Evolutionary conservation across 2,329 filamentous ascomycete genomes (phyloP).

Genomic region (Esteya vermicola): DNA sequence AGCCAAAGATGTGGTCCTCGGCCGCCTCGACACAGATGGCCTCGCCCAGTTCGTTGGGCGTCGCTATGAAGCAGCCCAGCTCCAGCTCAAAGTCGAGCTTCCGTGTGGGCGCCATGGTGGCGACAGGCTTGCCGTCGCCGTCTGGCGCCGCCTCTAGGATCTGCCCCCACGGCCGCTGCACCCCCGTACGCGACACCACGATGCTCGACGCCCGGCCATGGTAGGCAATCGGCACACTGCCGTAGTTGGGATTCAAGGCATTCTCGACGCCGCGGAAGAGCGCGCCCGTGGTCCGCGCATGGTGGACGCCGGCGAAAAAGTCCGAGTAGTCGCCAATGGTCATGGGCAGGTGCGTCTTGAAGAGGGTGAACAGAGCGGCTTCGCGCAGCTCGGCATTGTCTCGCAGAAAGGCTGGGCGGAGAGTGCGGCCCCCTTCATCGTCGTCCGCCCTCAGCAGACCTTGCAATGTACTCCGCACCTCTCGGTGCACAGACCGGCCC

Average conservation of each 20-base stretch:
- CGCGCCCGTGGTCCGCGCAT: slow-evolving; percentile 53
- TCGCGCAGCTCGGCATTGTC: slow-evolving; percentile 44
- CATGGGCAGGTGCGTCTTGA: slow-evolving; percentile 59
- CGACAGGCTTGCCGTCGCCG: slow-evolving; percentile 30
- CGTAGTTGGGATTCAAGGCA: slow-evolving; percentile 70
- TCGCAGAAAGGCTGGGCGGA: slow-evolving; percentile 45
- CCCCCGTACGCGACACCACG: slow-evolving; percentile 58
- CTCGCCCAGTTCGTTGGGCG: slow-evolving; percentile 47
- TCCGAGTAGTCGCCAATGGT: slow-evolving; percentile 73
- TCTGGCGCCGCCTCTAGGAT: slow-evolving; percentile 35
- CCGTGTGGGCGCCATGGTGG: slow-evolving; percentile 47
- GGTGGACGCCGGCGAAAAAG: slow-evolving; percentile 70
- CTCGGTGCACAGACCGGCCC: slow-evolving; percentile 50
- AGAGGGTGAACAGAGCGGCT: slow-evolving; percentile 43
- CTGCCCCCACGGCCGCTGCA: slow-evolving; percentile 63
- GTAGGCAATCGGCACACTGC: slow-evolving; percentile 67
- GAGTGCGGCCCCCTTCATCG: too few species aligned
- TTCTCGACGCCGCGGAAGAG: slow-evolving; percentile 49
- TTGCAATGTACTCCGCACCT: slow-evolving; percentile 57
- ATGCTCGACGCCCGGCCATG: slow-evolving; percentile 66
- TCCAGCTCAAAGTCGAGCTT: slow-evolving; percentile 71
- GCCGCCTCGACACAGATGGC: slow-evolving; percentile 50
- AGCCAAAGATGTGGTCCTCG: slow-evolving; percentile 59
- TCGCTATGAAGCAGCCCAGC: slow-evolving; percentile 60
- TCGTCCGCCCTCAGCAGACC: slow-evolving; percentile 37